A percentile compares a stretch with the other conserved stretches of the same genome.
Conservation (phyloP, 805 yeast genomes). For the Kodamaea restingae region DNA sequence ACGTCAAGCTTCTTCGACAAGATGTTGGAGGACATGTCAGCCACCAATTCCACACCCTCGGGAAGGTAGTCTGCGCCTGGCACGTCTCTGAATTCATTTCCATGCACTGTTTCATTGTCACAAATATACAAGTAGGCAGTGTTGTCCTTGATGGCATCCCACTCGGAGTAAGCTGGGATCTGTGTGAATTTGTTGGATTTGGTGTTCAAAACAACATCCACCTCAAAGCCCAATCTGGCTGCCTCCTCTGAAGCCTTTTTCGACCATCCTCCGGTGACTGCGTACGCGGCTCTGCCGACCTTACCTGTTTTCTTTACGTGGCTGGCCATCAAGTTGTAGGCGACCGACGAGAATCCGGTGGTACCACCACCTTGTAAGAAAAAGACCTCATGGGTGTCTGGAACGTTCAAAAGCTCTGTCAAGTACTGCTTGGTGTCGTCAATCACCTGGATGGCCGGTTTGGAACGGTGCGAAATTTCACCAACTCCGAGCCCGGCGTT, state of each 20-base stretch:
- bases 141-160: conserved; percentile 57
- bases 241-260: conserved; percentile 87
- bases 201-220: conserved; percentile 65
- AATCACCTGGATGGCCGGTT: conserved; percentile 72
- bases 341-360: conserved; percentile 86
- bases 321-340: conserved; percentile 75
- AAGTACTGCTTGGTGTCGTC: conserved; percentile 71
- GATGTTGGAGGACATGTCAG: conserved; percentile 93
- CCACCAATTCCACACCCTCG: conserved; percentile 72
- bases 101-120: conserved; percentile 97
- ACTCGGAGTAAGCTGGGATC: conserved; percentile 61
- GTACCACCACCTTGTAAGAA: conserved; percentile 99
- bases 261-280: conserved; percentile 93
- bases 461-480: conserved; percentile 93
- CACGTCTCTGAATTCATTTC: conserved; percentile 67
- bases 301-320: conserved; percentile 69
- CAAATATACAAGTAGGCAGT: conserved; percentile 86
- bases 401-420: conserved; percentile 62
- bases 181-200: conserved; percentile 56
- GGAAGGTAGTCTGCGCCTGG: conserved; percentile 57
- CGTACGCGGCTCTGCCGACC: conserved; percentile 78
- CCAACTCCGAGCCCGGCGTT: conserved; percentile 81
- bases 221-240: conserved; percentile 70
- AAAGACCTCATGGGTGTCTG: conserved; percentile 90
- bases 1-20: conserved; percentile 79